Evolutionary conservation across 2,329 filamentous ascomycete genomes (phyloP), one percentile per base, ranked within the genome.

Genomic region (Diaporthe helianthi): DNA sequence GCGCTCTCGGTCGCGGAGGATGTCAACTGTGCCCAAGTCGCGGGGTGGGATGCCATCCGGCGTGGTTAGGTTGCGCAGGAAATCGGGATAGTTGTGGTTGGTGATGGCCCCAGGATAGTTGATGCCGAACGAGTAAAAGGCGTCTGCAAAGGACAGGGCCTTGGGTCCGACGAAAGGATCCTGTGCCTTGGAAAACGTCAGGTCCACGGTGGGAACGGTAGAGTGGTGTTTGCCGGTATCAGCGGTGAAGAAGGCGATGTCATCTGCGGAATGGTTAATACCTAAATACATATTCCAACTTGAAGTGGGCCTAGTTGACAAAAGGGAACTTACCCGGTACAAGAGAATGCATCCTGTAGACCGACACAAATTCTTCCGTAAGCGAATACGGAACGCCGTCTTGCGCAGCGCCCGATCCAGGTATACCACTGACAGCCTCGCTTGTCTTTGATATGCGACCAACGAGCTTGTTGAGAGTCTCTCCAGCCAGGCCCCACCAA

Each of bases 1-100:
- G 19, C 83, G 79, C 73, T 84, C 82, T 31, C 83, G 79, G 71
- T 85, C 82, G 2, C 83, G 79, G 1, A 84, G 76, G 66, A 85
- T 81, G 69, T 84, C 82, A 24, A 84, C 76, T 8, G 82, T 83
- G 22, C 79, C 82, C 70, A 85, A 73, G 71, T 85, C 82, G 12
- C 79, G 75, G 26, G 33, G 52, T 61, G 72, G 72, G 4, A 71
- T 71, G 6, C 58, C 44, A 7, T 63, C 58, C 1, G 58, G 58
- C 1, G 58, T 63, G 8, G 58, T 49, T 8, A 63, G n/a, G 13
- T 63, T 49, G 26, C 58, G 58, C 2, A 63, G 44, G 10, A 63
- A 49, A n/a, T 63, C 13, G 8, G 58, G 58, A 8, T 63, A 63
- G 1, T 63, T 63, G 5, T 63, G 29, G 2, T 49, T 63, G 6